Base-by-base conservation (phyloP, 768 basidiomycete species). In the Trametes cubensis region DNA sequence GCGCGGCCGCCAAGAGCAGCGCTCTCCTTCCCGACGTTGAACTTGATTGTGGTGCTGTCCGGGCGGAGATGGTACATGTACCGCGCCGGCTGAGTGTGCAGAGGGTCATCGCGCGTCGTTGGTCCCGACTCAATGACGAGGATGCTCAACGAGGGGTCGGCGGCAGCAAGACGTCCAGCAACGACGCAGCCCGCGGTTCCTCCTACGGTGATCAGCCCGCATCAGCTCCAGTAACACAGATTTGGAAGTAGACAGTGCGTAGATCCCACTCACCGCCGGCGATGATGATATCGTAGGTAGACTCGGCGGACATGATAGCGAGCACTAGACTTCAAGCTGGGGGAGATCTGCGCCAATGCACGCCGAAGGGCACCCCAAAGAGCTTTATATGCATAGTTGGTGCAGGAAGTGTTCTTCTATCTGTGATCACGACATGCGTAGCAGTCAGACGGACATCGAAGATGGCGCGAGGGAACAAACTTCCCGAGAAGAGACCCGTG, bases 91-190 rank as follows among this genome's bases (percentile, higher is more conserved):
- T 86, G 86, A 7, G 75, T 72, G 67, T 88, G 85, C 3, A 66
- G 62, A 7, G 73, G 76, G 6, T 81, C 30, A 39, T 86, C 77
- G 30, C 75, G 70, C 0, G 82, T 82, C 58, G 82, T 78, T 4
- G 79, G 77, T 0, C 87, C 88, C 13, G 82, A 78, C 73, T 89
- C 88, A 21, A 89, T 69, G 47, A 88, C 70, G 14, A 89, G 80
- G 50, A 89, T 85, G 66, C 77, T 83, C 51, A 89, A 70, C 3
- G 73, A 69, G 0, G 85, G 80, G 45, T 86, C 81, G 0, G 84
- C 82, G 0, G 77, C 78, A 0, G 81, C 76, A 4, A 90, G 78
- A 30, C 86, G 80, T 0, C 81, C 79, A 13, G 84, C 87, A 20
- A 79, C 70, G 18, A 88, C 75, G 66, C 85, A 85, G 5, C 80